Evolutionary conservation across 768 basidiomycete genomes (phyloP), one percentile per base, ranked within the genome.

Genomic region (Thelephora aurantiotincta): DNA sequence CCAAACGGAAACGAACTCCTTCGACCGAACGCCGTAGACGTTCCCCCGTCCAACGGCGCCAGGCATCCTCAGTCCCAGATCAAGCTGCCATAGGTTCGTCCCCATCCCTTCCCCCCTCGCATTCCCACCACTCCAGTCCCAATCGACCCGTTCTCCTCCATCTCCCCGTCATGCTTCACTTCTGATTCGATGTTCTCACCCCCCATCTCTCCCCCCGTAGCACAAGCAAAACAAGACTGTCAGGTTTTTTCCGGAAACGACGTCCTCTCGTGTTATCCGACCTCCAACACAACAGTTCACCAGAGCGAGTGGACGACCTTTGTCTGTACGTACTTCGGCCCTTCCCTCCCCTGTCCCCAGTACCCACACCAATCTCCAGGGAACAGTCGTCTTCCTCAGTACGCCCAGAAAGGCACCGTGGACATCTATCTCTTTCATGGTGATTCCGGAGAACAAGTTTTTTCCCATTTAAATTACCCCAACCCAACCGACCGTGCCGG

Each of bases 381-480:
- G 85, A 89, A 90, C 57, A 80, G 77, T 51, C 69, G 71, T 48
- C 70, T 77, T 33, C 84, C 86, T 6, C 69, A 78, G 50, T 68
- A 82, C 45, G 72, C 71, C 34, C 81, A 82, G 63, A 68, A 60
- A 30, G 74, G 78, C 53, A 53, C 59, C 16, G 84, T 91, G 58
- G 72, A 91, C 62, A 67, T 91, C 52, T 89, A 75, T 65, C 80
- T 92, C 46, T 81, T 76, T 62, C 78, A 78, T 50, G 88, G 73
- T 22, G 84, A 87, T 57, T 77, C 82, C 5, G 68, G 69, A 37
- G 22, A 65, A 33, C 65, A 69, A 52, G 65, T 85, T 16, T 61
- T 70, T 19, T 65, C 65, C 48, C 72, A 65, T 46, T 57, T 20
- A 5, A 67, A 75, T 50, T 51, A 64, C 33, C 4, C 55, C 0